Conservation (phyloP, 2,329 filamentous ascomycete species). For the Exophiala bonariae region DNA sequence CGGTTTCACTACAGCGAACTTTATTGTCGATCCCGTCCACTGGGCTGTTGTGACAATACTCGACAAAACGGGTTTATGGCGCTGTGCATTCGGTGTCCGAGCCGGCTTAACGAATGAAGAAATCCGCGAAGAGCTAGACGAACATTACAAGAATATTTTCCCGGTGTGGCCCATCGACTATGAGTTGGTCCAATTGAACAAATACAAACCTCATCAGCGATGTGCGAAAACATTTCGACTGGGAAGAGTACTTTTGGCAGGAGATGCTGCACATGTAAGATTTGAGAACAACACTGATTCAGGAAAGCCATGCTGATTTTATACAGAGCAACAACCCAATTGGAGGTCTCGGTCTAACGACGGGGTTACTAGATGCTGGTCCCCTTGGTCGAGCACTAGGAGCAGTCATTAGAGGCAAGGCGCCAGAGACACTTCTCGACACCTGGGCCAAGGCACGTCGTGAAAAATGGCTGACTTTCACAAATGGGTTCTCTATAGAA, state of each 20-base stretch:
- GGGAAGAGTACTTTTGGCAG: constrained; percentile 22
- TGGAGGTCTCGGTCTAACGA: constrained; percentile 24
- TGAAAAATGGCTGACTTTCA: constrained; percentile 22
- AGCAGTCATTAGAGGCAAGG: constrained; percentile 17
- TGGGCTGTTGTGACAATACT: constrained; percentile 36
- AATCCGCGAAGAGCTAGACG: constrained; percentile 26
- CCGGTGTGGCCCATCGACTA: constrained; percentile 27
- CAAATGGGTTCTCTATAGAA: constrained; percentile 19
- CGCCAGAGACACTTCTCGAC: constrained; percentile 16
- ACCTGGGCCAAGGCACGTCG: constrained; percentile 17
- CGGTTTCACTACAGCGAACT: constrained; percentile 20
- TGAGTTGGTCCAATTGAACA: constrained; percentile 22
- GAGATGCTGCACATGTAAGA: constrained; percentile 25
- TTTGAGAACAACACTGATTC: neutral
- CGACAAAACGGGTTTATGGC: constrained; percentile 38
- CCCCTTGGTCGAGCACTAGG: constrained; percentile 16
- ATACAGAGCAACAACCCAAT: constrained; percentile 25
- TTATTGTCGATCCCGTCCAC: constrained; percentile 19
- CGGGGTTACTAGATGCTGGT: constrained; percentile 22
- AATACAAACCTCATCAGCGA: constrained; percentile 23
- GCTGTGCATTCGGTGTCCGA: constrained; percentile 42
- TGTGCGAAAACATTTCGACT: constrained; percentile 20
- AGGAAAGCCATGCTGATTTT: neutral
- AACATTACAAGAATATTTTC: constrained; percentile 24
- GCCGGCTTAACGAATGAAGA: constrained; percentile 30